Conservation (phyloP, 108 stramenopile species). For the Parmales sp. region DNA sequence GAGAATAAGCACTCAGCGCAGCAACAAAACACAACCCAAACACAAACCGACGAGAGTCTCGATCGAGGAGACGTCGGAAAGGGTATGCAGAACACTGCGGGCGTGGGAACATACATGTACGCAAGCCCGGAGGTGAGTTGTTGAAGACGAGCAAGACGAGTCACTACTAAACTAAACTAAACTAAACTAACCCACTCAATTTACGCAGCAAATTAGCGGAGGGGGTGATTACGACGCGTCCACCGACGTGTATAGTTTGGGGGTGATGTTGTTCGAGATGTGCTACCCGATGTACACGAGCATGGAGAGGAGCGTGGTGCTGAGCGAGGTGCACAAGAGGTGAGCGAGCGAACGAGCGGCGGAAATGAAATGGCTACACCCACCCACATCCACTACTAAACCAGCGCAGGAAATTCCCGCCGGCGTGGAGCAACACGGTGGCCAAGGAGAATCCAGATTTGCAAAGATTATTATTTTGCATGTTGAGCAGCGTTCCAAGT, state of each 20-base stretch:
- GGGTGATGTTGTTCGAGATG: constrained; percentile 88
- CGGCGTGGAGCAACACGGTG: constrained; percentile 46
- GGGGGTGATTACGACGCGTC: constrained; percentile 78
- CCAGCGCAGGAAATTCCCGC: constrained; percentile 43
- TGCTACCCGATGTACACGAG: constrained; percentile 77
- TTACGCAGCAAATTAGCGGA: constrained; percentile 76
- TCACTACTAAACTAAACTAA: too few species aligned
- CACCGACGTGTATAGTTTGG: constrained; percentile 85
- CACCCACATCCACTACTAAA: constrained; percentile 51
- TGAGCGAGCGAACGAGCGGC: too few species aligned
- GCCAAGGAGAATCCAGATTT: constrained; percentile 40
- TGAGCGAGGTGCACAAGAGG: neutral
- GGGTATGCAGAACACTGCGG: constrained; percentile 50
- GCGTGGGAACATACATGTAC: constrained; percentile 85
- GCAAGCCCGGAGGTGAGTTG: constrained; percentile 89
- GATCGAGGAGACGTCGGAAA: neutral
- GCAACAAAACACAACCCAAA: neutral
- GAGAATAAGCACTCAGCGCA: neutral
- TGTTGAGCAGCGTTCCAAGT: neutral
- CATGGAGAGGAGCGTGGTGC: neutral
- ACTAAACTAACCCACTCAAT: too few species aligned
- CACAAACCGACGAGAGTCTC: neutral
- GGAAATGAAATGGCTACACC: constrained; percentile 51
- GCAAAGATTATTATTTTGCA: neutral
- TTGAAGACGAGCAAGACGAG: too few species aligned